phyloP scores from a whole-genome alignment of 768 basidiomycete genomes.

The Symmetrospora coprosmae region DNA sequence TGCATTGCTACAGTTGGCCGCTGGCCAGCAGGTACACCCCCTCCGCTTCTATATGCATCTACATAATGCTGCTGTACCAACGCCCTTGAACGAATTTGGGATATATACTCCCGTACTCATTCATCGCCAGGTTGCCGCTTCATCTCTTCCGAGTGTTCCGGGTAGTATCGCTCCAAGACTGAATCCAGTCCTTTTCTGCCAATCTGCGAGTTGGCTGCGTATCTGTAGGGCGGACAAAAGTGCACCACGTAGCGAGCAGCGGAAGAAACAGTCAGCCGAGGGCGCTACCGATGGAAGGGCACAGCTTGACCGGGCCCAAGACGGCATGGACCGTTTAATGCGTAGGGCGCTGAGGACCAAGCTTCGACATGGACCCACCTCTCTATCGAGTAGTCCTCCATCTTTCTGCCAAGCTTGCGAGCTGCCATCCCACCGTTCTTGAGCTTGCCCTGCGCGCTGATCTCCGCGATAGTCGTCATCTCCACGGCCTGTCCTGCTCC shows the following conservation, averaged over 20 bases:
- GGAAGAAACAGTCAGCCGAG: too few relatives aligned
- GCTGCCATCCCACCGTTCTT: constrained; percentile 14
- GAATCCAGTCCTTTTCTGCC: constrained; percentile 12
- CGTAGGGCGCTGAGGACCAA: neutral
- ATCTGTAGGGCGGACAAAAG: neutral
- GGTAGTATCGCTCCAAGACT: neutral
- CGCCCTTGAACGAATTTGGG: too few relatives aligned
- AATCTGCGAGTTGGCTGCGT: constrained; percentile 9
- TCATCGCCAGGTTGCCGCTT: neutral
- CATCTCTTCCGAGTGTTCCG: constrained; percentile 7
- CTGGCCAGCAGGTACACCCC: too few relatives aligned
- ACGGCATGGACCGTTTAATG: neutral
- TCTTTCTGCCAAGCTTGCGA: constrained; percentile 2
- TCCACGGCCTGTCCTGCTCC: too few relatives aligned
- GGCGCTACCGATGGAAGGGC: too few relatives aligned
- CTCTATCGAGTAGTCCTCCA: constrained; percentile 15
- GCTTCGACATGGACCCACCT: neutral
- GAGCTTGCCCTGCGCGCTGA: constrained; percentile 2
- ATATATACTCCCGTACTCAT: too few relatives aligned
- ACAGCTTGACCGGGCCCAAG: too few relatives aligned
- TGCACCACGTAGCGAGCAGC: neutral
- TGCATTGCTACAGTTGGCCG: too few relatives aligned
- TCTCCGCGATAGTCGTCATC: constrained; percentile 16
- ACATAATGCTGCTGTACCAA: too few relatives aligned
- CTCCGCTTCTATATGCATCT: too few relatives aligned